Evolutionary conservation across 1,284 basidiomycete genomes (phyloP), one percentile per base, ranked within the genome.

Genomic region (Stygiomarasmius scandens): DNA sequence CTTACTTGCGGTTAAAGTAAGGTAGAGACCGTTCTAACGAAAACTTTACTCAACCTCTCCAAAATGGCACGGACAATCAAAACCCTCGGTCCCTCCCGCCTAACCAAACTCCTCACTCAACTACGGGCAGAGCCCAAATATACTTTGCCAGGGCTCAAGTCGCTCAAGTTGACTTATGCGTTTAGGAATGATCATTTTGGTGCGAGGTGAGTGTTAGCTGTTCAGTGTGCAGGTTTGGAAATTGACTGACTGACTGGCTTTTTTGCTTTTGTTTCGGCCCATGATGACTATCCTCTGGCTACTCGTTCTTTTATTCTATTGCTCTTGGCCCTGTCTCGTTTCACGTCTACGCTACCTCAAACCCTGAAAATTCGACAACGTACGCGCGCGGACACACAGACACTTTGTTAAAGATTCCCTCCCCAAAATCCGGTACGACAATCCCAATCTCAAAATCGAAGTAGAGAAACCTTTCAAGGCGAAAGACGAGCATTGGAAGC

Each of bases 381-480:
- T 23, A 49, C 36, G 38, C 38, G 23, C 29, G 48, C 29, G 6
- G 6, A 47, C 29, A 19, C 38, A 45, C 57, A 90, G 90, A 51
- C 84, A 91, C 75, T 92, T 92, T 61, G 77, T 88, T 45, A 89
- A 88, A 66, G 85, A 92, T 44, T 79, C 89, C 20, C 71, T 92
- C 0, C 89, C 89, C 1, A 78, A 87, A 32, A 89, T 92, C 75
- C 85, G 82, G 8, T 90, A 82, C 69, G 84, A 83, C 1, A 92
- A 92, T 64, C 89, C 88, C 0, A 66, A 75, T 10, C 64, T 90
- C 25, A 74, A 80, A 20, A 84, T 92, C 27, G 69, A 79, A 34
- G 79, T 90, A 0, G 77, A 79, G 58, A 84, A 77, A 62, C 65
- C 78, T 27, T 73, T 70, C 27, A 87, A 86, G 69, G 72, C 76